Conservation (phyloP, 306 rosid genomes). For the Heteromeles arbutifolia region DNA sequence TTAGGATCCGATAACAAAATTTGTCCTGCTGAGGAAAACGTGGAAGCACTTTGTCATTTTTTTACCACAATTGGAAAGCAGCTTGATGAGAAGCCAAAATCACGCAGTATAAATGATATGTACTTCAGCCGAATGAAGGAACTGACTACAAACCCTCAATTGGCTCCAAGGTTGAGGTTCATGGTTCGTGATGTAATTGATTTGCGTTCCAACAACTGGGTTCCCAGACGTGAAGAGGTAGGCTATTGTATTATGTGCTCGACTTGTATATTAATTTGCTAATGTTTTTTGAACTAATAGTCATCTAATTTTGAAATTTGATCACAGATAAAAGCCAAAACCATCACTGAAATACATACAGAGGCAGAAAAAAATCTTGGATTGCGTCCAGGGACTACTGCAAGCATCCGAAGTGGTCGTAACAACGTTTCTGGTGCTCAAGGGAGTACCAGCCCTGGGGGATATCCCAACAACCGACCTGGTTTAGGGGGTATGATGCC, state of each 20-base stretch:
- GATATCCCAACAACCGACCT: conserved; percentile 60
- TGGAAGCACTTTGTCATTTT: conserved; percentile 95
- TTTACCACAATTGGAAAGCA: conserved; percentile 94
- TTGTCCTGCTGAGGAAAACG: conserved; percentile 96
- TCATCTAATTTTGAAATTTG: neutral
- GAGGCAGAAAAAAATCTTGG: conserved; percentile 98
- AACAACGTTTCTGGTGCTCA: conserved; percentile 42
- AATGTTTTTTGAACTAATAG: neutral
- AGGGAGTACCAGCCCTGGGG: conserved; percentile 58
- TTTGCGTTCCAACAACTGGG: conserved; percentile 78
- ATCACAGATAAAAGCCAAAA: conserved; percentile 79
- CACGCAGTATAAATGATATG: conserved; percentile 70
- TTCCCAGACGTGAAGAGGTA: conserved; percentile 99
- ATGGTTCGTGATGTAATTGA: conserved; percentile 85
- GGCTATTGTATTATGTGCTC: neutral
- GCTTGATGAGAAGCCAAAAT: conserved; percentile 73
- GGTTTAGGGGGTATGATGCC: conserved; percentile 98
- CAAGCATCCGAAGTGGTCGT: conserved; percentile 70
- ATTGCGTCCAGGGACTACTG: conserved; percentile 93
- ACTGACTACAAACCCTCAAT: conserved; percentile 56
- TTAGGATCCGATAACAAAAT: conserved; percentile 66
- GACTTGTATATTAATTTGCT: neutral
- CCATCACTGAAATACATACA: conserved; percentile 85
- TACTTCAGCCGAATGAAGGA: conserved; percentile 77
- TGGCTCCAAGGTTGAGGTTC: conserved; percentile 79